Conservation (phyloP, 768 basidiomycete genomes). For the Panaeolus cyanescens region DNA sequence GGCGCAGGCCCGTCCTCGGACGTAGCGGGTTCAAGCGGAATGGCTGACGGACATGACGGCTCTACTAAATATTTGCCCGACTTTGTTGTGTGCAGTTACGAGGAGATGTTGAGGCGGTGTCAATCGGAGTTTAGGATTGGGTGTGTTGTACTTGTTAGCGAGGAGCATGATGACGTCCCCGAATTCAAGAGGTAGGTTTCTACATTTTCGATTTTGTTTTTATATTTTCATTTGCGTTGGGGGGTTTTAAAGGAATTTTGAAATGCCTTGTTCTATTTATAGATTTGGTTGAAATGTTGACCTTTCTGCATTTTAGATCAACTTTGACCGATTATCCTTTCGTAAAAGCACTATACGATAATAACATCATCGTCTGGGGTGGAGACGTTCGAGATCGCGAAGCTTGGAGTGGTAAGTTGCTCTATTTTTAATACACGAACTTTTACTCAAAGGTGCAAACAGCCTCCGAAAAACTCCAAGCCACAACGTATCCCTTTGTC, state of each 20-base stretch:
- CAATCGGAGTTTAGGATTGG: slow-evolving; percentile 74
- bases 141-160: slow-evolving; percentile 81
- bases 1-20: slow-evolving; percentile 49
- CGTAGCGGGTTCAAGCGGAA: slow-evolving; percentile 18
- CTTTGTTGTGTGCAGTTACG: slow-evolving; percentile 81
- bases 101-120: slow-evolving; percentile 70
- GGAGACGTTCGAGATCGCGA: slow-evolving; percentile 86
- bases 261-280: background rate
- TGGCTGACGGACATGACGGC: background rate
- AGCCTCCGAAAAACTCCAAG: slow-evolving; percentile 73
- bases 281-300: background rate
- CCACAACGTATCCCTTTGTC: slow-evolving; percentile 91
- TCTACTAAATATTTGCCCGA: slow-evolving; percentile 66
- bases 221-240: background rate
- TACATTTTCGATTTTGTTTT: background rate
- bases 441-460: background rate
- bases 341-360: slow-evolving; percentile 67
- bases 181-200: slow-evolving; percentile 77
- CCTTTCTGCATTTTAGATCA: slow-evolving; percentile 39
- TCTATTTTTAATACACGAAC: background rate
- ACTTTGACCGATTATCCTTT: slow-evolving; percentile 78
- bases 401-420: slow-evolving; percentile 64
- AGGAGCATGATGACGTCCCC: slow-evolving; percentile 87
- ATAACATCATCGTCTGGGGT: slow-evolving; percentile 87
- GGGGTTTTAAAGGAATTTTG: background rate